Percentiles rank a stretch among this genome's conserved stretches.
Evolutionary conservation across 2,329 filamentous ascomycete genomes (phyloP).

Genomic region (Pyricularia sp.): DNA sequence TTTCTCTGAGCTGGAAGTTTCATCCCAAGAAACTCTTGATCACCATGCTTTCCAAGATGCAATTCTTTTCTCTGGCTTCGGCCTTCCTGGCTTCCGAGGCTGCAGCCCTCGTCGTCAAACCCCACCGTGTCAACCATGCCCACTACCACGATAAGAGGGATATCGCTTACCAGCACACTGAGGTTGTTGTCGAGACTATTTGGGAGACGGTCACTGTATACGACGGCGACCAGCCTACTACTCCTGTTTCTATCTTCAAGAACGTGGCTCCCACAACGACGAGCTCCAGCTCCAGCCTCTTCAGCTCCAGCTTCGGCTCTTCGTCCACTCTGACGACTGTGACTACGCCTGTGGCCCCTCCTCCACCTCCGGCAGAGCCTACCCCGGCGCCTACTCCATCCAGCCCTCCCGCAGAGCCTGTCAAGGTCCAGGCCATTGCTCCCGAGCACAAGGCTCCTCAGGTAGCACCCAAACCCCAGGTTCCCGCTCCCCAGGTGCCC

Average conservation of each 20-base stretch:
- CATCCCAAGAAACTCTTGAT: background rate
- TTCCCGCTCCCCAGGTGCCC: conserved; percentile 1
- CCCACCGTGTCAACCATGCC: conserved; percentile 30
- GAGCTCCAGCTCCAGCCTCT: conserved; percentile 8
- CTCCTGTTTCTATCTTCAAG: conserved; percentile 2
- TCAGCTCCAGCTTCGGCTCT: conserved; percentile 6
- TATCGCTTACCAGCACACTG: conserved; percentile 20
- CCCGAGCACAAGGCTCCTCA: background rate
- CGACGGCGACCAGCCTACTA: conserved; percentile 13
- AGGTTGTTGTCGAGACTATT: conserved; percentile 24
- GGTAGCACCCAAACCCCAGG: background rate
- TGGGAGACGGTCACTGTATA: conserved; percentile 34
- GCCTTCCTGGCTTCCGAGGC: conserved; percentile 31
- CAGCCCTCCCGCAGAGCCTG: conserved; percentile 6
- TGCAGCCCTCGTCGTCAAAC: conserved; percentile 27
- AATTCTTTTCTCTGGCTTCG: conserved; percentile 29
- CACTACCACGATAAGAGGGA: conserved; percentile 23
- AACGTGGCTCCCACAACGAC: conserved; percentile 7
- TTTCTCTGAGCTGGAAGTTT: background rate
- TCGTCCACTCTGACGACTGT: background rate
- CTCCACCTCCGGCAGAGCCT: conserved; percentile 3
- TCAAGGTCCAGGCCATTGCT: conserved; percentile 1
- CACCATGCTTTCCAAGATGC: conserved; percentile 11
- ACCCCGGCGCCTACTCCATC: conserved; percentile 7
- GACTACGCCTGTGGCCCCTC: conserved; percentile 6